Conservation (phyloP, 1,284 basidiomycete genomes). For the Apiotrichum laibachii region DNA sequence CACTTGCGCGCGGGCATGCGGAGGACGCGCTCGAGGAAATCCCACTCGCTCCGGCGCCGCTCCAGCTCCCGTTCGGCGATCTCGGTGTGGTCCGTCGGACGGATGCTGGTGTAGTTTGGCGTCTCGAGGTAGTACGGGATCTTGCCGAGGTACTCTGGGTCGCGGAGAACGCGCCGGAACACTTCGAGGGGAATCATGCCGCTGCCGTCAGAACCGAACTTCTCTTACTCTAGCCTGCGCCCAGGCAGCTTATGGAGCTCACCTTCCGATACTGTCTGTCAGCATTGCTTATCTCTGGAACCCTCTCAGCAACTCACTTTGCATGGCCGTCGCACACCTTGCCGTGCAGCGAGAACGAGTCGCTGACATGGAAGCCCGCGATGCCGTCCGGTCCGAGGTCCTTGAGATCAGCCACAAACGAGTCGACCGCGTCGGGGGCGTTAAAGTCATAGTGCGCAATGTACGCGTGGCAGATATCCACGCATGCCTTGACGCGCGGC, state of each 20-base stretch:
- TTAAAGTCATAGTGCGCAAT: slow-evolving; percentile 16
- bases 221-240: not conserved
- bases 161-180: slow-evolving; percentile 11
- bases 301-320: slow-evolving; percentile 2
- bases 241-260: not conserved
- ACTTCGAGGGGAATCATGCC: slow-evolving; percentile 13
- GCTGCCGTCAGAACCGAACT: not conserved
- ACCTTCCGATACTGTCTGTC: slow-evolving; percentile 13
- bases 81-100: not conserved
- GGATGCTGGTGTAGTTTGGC: slow-evolving; percentile 3
- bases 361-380: slow-evolving; percentile 17
- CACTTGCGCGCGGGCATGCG: slow-evolving; percentile 5
- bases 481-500: slow-evolving; percentile 9
- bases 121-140: slow-evolving; percentile 22
- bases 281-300: not conserved
- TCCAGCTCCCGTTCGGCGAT: not conserved
- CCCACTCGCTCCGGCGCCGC: slow-evolving; percentile 10
- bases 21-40: slow-evolving; percentile 10
- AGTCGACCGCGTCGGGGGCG: not conserved
- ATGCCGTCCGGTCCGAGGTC: not conserved
- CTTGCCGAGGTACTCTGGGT: slow-evolving; percentile 4
- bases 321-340: slow-evolving; percentile 12
- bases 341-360: slow-evolving; percentile 10
- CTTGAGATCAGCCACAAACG: not conserved
- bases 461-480: slow-evolving; percentile 22